phyloP scores from a whole-genome alignment of 1,284 basidiomycete genomes.

The Leccinum pallidistipes region DNA sequence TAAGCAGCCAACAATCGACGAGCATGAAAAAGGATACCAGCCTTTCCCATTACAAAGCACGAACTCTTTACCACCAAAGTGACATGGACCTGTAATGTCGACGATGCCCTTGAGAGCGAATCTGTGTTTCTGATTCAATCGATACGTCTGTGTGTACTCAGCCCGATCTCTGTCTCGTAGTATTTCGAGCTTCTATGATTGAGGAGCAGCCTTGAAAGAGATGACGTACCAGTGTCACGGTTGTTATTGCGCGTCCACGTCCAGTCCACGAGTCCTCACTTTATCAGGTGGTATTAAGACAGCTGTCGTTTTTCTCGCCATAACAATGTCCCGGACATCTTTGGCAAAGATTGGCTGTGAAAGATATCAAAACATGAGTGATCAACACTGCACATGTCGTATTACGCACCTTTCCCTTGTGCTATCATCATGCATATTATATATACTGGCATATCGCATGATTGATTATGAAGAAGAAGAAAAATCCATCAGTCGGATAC shows the following conservation, averaged over 20 bases:
- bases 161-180: slow-evolving; percentile 49
- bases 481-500: no score
- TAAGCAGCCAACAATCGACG: slow-evolving; percentile 9
- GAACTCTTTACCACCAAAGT: slow-evolving; percentile 74
- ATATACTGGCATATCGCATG: no score
- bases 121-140: slow-evolving; percentile 61
- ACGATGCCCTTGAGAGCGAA: slow-evolving; percentile 67
- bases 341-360: slow-evolving; percentile 49
- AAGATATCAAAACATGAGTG: no score
- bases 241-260: no score
- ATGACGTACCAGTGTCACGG: neutral
- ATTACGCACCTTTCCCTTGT: no score
- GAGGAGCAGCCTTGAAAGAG: slow-evolving; percentile 61
- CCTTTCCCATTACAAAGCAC: slow-evolving; percentile 77
- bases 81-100: slow-evolving; percentile 76
- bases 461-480: no score
- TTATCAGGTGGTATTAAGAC: slow-evolving; percentile 62
- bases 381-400: no score
- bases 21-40: slow-evolving; percentile 23
- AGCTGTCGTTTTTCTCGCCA: slow-evolving; percentile 57
- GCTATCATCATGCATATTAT: no score
- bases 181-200: slow-evolving; percentile 74
- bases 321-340: slow-evolving; percentile 71
- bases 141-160: slow-evolving; percentile 39
- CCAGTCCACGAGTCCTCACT: slow-evolving; percentile 35